phyloP scores from a whole-genome alignment of 2,329 filamentous ascomycete species.

The Aschersonia sp. region DNA sequence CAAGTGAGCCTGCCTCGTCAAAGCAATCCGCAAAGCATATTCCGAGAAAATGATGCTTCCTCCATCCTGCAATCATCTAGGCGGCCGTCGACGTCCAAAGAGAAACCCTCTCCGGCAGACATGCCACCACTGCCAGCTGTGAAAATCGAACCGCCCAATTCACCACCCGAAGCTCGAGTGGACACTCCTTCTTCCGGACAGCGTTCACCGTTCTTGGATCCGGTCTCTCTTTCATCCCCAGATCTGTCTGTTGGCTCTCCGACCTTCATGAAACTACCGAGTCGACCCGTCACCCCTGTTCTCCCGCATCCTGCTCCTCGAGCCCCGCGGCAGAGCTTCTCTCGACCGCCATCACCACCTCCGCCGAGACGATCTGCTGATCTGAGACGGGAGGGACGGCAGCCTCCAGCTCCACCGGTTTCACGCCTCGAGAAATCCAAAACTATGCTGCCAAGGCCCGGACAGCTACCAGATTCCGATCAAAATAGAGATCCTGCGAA shows the following conservation, averaged over 20 bases:
- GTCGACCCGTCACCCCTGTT: slow-evolving; percentile 37
- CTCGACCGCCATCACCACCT: slow-evolving; percentile 46
- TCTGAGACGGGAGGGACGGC: slow-evolving; percentile 29
- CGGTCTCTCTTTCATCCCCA: slow-evolving; percentile 26
- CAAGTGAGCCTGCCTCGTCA: slow-evolving; percentile 11
- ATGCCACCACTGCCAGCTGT: slow-evolving; percentile 50
- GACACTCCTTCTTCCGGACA: slow-evolving; percentile 22
- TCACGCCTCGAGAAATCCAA: slow-evolving; percentile 62
- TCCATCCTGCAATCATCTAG: slow-evolving; percentile 11
- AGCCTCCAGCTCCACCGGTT: slow-evolving; percentile 52
- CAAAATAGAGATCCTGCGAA: slow-evolving; percentile 6
- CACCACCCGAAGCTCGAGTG: slow-evolving; percentile 41
- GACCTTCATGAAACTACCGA: slow-evolving; percentile 38
- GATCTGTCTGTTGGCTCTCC: slow-evolving; percentile 26
- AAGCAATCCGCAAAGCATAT: slow-evolving; percentile 6
- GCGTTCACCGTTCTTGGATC: slow-evolving; percentile 30
- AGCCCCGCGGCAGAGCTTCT: slow-evolving; percentile 32
- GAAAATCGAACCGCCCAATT: slow-evolving; percentile 54
- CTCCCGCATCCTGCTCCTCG: slow-evolving; percentile 17
- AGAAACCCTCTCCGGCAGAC: slow-evolving; percentile 10
- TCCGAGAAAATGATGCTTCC: slow-evolving; percentile 9
- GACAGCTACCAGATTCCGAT: slow-evolving; percentile 5
- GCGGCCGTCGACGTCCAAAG: slow-evolving; percentile 7
- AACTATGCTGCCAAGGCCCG: slow-evolving; percentile 14
- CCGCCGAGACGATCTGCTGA: slow-evolving; percentile 50